A percentile compares a stretch with the other conserved stretches of the same genome.
phyloP scores from a whole-genome alignment of 2,329 filamentous ascomycete species.

The Blastomyces silverae region DNA sequence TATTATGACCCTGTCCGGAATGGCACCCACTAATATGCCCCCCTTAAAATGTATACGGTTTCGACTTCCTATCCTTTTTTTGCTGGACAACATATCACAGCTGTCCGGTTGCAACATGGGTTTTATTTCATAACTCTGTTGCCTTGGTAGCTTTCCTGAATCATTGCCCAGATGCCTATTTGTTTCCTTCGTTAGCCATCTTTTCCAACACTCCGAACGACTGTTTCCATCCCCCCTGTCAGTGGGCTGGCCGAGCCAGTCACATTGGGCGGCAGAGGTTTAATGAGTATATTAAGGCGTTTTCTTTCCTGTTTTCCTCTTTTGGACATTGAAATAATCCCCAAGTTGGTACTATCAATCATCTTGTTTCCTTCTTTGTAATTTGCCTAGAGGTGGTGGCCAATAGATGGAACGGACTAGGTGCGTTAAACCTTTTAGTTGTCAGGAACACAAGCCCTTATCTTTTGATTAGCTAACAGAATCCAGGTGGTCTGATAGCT shows the following conservation, averaged over 20 bases:
- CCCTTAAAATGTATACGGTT: not conserved
- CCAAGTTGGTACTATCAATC: constrained; percentile 61
- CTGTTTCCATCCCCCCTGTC: constrained; percentile 60
- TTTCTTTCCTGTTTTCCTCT: constrained; percentile 63
- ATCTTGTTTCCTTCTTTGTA: constrained; percentile 71
- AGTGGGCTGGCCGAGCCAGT: constrained; percentile 68
- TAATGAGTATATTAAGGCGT: constrained; percentile 59
- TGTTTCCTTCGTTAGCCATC: constrained; percentile 2
- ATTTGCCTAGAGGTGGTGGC: constrained; percentile 60
- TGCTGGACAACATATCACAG: constrained; percentile 11
- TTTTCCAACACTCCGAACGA: constrained; percentile 40
- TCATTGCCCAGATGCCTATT: constrained; percentile 8
- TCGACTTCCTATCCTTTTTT: not conserved
- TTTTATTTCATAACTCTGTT: constrained; percentile 29
- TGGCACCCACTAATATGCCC: constrained; percentile 25
- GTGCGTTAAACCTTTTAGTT: not conserved
- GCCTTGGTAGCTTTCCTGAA: not conserved
- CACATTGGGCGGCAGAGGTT: constrained; percentile 74
- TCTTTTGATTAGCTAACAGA: not conserved
- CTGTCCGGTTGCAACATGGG: not conserved
- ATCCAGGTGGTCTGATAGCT: not conserved
- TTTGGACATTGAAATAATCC: constrained; percentile 65
- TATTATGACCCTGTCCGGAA: constrained; percentile 41
- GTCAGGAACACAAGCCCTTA: not conserved
- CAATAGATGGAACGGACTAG: constrained; percentile 63